Conservation (phyloP, 306 rosid species). For the Luffa acutangula region DNA sequence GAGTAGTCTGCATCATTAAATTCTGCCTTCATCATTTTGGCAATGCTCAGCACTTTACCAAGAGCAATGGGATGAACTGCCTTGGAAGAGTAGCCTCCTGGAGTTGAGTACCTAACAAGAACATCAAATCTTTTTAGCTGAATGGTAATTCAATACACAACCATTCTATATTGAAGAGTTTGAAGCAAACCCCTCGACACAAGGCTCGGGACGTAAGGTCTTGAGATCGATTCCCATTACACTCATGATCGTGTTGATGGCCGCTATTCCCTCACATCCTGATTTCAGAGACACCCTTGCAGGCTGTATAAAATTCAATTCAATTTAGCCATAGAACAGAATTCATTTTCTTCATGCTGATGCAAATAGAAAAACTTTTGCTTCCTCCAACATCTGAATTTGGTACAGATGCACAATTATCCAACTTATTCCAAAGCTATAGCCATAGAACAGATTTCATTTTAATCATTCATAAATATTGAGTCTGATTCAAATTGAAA, state of each 20-base stretch:
- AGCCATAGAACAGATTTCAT: not conserved
- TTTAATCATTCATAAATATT: not conserved
- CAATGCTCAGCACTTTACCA: slow-evolving; percentile 88
- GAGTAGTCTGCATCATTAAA: slow-evolving; percentile 51
- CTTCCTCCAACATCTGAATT: not conserved
- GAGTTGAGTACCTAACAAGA: slow-evolving; percentile 80
- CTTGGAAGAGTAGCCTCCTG: slow-evolving; percentile 93
- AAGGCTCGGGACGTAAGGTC: slow-evolving; percentile 89
- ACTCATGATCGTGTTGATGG: slow-evolving; percentile 94
- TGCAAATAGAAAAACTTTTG: not conserved
- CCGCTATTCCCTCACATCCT: slow-evolving; percentile 85
- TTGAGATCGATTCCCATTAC: slow-evolving; percentile 94
- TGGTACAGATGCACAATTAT: not conserved
- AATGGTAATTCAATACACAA: slow-evolving; percentile 4
- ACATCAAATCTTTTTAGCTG: slow-evolving; percentile 4
- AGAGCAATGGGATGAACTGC: slow-evolving; percentile 99
- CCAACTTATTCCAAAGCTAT: not conserved
- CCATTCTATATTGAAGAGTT: slow-evolving; percentile 1
- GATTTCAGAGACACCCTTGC: slow-evolving; percentile 70
- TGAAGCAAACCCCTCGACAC: slow-evolving; percentile 82
- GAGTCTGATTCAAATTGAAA: not conserved
- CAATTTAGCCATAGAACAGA: not conserved
- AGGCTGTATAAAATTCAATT: slow-evolving; percentile 36
- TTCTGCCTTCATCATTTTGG: slow-evolving; percentile 76
- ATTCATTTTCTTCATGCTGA: not conserved